Base-by-base conservation (phyloP, 495 filamentous ascomycete genomes). In the Penicillium argentinense region DNA sequence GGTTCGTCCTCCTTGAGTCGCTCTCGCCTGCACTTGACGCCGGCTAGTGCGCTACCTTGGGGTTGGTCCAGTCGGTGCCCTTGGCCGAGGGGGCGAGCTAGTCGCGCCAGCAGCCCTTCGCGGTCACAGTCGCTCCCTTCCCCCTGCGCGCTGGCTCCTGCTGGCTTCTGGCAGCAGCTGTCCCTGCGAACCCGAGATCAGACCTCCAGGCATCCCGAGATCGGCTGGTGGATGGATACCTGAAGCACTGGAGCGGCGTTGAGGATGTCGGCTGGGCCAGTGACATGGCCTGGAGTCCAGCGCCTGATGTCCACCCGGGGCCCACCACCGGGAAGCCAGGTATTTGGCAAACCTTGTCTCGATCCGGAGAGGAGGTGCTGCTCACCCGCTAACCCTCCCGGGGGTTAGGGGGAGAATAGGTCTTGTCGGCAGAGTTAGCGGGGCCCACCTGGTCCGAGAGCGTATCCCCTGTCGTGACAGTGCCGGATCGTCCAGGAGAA, bases 191-290 rank as follows among this genome's bases (percentile, higher is more conserved):
- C 33, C 11, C 16, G 47, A 62, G 53, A 48, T 62, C 53, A 56
- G 56, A 63, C 66, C 56, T 54, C n/a, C 39, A 56, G 19, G 42
- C 22, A 50, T 62, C 55, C 67, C 65, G 66, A 62, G 68, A 69
- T 71, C 68, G 63, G 66, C 65, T 55, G 60, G 65, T 62, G 32
- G 48, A 62, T 55, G 43, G 39, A 55, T 54, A 54, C 56, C 34
- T 45, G 52, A 56, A 57, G 29, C 32, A 54, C 37, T 33, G 47
- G 45, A 26, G 22, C 17, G 48, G 36, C 28, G 42, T 25, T 42
- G 19, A 39, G 42, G 38, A 40, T 45, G n/a, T 41, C 42, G 45
- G 51, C 42, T 54, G 41, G 25, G 29, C 53, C 53, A 56, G 39
- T 51, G 24, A 45, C 21, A 39, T 39, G 14, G 23, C 25, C 47